phyloP scores from a whole-genome alignment of 495 filamentous ascomycete genomes.

The Aspergillus taichungensis region DNA sequence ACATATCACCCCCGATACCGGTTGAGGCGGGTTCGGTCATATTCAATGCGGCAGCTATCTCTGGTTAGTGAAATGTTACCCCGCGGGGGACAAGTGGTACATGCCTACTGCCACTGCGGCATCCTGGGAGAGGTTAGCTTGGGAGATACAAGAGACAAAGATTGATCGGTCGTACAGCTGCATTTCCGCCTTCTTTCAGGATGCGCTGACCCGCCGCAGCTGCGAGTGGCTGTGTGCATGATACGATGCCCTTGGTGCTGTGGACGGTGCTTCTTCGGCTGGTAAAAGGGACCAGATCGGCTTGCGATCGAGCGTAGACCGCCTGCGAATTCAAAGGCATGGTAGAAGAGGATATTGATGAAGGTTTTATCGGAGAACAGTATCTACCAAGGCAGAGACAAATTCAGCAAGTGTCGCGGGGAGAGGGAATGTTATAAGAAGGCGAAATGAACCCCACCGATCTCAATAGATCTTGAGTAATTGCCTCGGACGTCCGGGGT shows the following conservation, averaged over 20 bases:
- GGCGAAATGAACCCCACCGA: too few relatives aligned
- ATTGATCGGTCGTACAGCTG: conserved; percentile 54
- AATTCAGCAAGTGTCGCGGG: not conserved
- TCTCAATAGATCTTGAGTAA: too few relatives aligned
- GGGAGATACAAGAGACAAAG: not conserved
- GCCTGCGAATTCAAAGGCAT: conserved; percentile 54
- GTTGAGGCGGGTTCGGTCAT: conserved; percentile 90
- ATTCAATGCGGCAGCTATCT: conserved; percentile 70
- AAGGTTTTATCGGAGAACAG: too few relatives aligned
- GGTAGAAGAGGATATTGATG: not conserved
- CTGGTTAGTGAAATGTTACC: not conserved
- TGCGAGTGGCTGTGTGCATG: conserved; percentile 86
- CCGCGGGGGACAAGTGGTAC: conserved; percentile 14
- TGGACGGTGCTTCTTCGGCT: conserved; percentile 88
- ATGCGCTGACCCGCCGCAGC: conserved; percentile 80
- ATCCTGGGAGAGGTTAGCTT: conserved; percentile 47
- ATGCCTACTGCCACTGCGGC: conserved; percentile 79
- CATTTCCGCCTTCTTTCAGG: conserved; percentile 81
- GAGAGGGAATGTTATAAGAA: not conserved
- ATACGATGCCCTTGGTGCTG: conserved; percentile 85
- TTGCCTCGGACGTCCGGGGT: too few relatives aligned
- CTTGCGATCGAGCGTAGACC: conserved; percentile 54
- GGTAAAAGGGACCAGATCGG: conserved; percentile 57
- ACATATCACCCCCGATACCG: conserved; percentile 98
- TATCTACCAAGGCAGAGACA: too few relatives aligned